Base-by-base conservation (phyloP, 2,329 filamentous ascomycete genomes). In the Cercospora beticola region DNA sequence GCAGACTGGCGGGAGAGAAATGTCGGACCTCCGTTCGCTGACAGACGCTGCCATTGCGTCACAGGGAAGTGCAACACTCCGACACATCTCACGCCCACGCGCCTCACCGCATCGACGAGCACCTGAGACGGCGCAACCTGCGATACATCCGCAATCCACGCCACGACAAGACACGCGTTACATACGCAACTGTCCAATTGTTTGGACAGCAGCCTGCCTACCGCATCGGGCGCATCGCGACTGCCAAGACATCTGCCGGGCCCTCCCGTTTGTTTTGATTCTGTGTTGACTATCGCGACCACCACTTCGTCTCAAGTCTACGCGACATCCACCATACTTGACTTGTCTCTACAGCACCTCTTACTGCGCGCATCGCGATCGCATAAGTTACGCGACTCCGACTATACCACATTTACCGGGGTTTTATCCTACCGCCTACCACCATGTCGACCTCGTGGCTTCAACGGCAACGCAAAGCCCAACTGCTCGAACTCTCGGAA, bases 341-440 rank as follows among this genome's bases (percentile, higher is more conserved):
- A 59, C 63, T 23, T 36, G 64, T 60, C 62, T 57, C 46, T 46
- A 52, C 49, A 46, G 14, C 49, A 49, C 23, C 54, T 68, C 33
- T 74, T 64, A 68, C 56, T 69, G 49, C 59, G 66, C 66, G 33
- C 58, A 61, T 74, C 59, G 62, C 65, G 73, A 80, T 86, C 85
- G 85, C 86, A 80, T 81, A 76, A 72, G 69, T 76, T 78, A 78
- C 82, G 83, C 83, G 83, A 85, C 80, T 72, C 73, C 71, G 76
- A 76, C 67, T 62, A 74, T 78, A 75, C 75, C 76, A 69, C 70
- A 68, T 70, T 74, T 54, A 54, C 40, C 65, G 6, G 62, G 43
- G 18, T 65, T 52, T 62, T 28, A 43, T 36, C 61, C 33, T 52
- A 28, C 23, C 49, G 14, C 61, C 43, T 60, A 49, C 57, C 30